These are phyloP conservation scores for Fraxinus anomala DNA, from an alignment of 257 asterid species.

Conservation along the genomic window DNA sequence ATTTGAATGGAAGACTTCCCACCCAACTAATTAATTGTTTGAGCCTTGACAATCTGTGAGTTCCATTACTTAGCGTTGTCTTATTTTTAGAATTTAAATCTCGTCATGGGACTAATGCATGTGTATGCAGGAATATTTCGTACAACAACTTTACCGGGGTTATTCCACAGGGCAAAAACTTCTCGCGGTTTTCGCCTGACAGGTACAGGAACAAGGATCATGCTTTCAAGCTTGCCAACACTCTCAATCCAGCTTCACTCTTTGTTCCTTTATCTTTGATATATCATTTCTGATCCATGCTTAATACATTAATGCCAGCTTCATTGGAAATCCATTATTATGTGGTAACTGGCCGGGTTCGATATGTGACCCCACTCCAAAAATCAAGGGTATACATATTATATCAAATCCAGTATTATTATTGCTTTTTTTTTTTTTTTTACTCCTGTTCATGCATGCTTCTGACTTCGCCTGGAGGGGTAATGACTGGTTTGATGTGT, in stretches of 20 bases:
- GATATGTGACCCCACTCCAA: slow-evolving; percentile 66
- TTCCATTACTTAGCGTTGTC: slow-evolving; percentile 1
- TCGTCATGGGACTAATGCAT: slow-evolving; percentile 26
- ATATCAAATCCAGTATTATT: not conserved
- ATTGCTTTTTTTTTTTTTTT: not conserved
- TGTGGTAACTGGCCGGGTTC: slow-evolving; percentile 96
- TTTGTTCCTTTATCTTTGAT: not conserved
- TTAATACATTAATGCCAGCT: slow-evolving; percentile 47
- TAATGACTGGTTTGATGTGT: not conserved
- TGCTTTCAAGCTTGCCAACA: not conserved
- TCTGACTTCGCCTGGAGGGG: not conserved
- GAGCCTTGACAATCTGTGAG: slow-evolving; percentile 82
- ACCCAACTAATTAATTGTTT: slow-evolving; percentile 76
- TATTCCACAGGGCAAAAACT: slow-evolving; percentile 71
- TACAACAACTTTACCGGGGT: slow-evolving; percentile 81
- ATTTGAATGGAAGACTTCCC: slow-evolving; percentile 75
- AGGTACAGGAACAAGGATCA: slow-evolving; percentile 45
- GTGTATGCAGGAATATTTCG: slow-evolving; percentile 64
- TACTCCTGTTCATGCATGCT: not conserved
- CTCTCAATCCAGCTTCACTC: not conserved
- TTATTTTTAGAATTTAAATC: not conserved
- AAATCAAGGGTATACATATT: slow-evolving; percentile 55
- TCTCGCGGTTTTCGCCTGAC: slow-evolving; percentile 79
- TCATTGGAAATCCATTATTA: slow-evolving; percentile 70
- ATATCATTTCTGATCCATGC: slow-evolving; percentile 17